Conservation (phyloP, 2,329 filamentous ascomycete genomes). For the Chrysosporium keratinophilum region DNA sequence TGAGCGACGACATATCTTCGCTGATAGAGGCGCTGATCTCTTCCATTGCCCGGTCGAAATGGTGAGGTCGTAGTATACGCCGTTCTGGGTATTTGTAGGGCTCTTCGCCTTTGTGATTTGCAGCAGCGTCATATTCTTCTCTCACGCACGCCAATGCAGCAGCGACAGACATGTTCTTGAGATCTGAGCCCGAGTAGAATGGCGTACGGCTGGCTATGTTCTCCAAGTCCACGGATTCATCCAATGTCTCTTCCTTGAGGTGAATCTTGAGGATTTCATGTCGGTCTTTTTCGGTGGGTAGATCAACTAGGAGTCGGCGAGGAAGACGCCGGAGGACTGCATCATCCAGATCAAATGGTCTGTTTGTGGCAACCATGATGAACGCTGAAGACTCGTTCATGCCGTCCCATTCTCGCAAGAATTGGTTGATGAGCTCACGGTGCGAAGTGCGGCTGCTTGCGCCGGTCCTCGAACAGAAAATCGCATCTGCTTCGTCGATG, state of each 20-base stretch:
- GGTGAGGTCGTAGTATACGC: conserved; percentile 53
- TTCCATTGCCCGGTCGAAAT: conserved; percentile 76
- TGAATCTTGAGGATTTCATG: conserved; percentile 41
- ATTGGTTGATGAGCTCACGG: conserved; percentile 90
- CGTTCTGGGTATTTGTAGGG: conserved; percentile 56
- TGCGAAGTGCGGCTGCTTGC: conserved; percentile 58
- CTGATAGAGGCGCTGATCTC: conserved; percentile 89
- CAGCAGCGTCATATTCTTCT: conserved; percentile 37
- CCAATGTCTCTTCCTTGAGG: conserved; percentile 39
- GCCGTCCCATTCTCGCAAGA: conserved; percentile 92
- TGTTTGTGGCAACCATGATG: conserved; percentile 96
- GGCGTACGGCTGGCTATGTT: conserved; percentile 38
- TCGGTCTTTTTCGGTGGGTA: conserved; percentile 39
- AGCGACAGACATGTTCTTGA: conserved; percentile 43
- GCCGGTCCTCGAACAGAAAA: conserved; percentile 64
- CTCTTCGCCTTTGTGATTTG: conserved; percentile 28
- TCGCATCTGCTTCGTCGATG: conserved; percentile 90
- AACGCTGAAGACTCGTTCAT: conserved; percentile 76
- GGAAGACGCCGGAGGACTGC: conserved; percentile 44
- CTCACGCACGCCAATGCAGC: conserved; percentile 42
- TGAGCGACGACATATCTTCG: conserved; percentile 81
- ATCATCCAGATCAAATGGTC: conserved; percentile 81
- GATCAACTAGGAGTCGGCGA: conserved; percentile 40
- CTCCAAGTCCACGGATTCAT: conserved; percentile 33
- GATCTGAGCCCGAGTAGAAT: conserved; percentile 43